Conservation (phyloP, 495 filamentous ascomycete species). For the Podospora didyma region DNA sequence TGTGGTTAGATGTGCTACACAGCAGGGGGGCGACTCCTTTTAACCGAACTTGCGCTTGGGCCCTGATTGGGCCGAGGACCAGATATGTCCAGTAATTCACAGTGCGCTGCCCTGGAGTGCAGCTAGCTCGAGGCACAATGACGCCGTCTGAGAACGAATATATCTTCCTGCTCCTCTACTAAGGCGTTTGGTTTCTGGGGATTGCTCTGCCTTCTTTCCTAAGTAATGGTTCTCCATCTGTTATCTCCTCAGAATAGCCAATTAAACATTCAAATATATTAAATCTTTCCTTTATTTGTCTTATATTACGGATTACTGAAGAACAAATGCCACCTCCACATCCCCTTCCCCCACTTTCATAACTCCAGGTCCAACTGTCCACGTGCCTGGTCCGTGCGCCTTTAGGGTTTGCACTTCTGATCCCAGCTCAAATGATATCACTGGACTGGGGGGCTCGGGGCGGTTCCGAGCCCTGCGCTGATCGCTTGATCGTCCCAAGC, state of each 20-base stretch:
- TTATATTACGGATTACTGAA: no score
- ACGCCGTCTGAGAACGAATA: no score
- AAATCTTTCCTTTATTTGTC: no score
- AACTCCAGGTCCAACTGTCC: not conserved
- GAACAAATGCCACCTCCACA: no score
- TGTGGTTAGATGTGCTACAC: not conserved
- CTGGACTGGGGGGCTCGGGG: not conserved
- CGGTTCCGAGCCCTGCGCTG: not conserved
- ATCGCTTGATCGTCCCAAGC: not conserved
- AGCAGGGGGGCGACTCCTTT: not conserved
- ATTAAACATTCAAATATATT: no score
- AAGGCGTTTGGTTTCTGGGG: no score
- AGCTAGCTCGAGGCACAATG: no score
- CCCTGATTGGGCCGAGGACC: not conserved
- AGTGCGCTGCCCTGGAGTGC: not conserved
- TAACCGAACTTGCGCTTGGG: constrained; percentile 1
- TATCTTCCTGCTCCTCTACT: no score
- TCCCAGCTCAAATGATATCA: constrained; percentile 8
- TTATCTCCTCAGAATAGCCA: no score
- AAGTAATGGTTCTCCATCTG: no score
- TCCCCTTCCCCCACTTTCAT: not conserved
- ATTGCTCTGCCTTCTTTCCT: no score
- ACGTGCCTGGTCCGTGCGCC: not conserved
- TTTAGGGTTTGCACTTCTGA: constrained; percentile 4
- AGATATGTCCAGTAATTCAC: not conserved